Base-by-base conservation (phyloP, 1,284 basidiomycete genomes). In the Hemileia vastatrix region DNA sequence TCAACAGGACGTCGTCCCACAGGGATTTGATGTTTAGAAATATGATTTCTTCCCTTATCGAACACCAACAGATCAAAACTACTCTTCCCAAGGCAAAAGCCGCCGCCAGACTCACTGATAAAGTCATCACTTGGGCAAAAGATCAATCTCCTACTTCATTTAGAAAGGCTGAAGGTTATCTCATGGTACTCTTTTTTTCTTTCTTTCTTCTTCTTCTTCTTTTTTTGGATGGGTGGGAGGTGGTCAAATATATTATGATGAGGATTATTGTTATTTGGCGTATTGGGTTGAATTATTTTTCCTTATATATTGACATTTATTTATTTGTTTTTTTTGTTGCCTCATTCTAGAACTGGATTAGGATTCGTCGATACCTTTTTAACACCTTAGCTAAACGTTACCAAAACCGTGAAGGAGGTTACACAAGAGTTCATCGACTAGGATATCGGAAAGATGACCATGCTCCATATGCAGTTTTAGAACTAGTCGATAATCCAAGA, bases 71-170 rank as follows among this genome's bases (percentile, higher is more conserved):
- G 73, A 94, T 99, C 76, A 87, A 88, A 76, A 98, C 95, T 4
- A 99, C 95, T 0, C 79, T 96, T 27, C 88, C 95, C 21, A 98
- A 98, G 77, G 95, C 95, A 1, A 87, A 88, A 75, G 92, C 96
- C 74, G 81, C 92, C 3, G 89, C 90, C 8, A 83, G 90, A 67
- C 79, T 95, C 59, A 92, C 92, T 45, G 95, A 99, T 76, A 95
- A 95, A 84, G 90, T 90, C 67, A 31, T 57, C 43, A 49, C 61
- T 45, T 55, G 27, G 55, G 36, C 44, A 6, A 45, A 51, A 33
- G 44, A 32, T 27, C 51, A 31, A 6, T 43, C 40, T 1, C 45
- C 9, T 18, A 57, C 40, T 23, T 55, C 21, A 31, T 59, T 61
- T 24, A 33, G 36, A 31, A 48, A 43, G 32, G 32, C 54, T 23